Base-by-base conservation (phyloP, 2,329 filamentous ascomycete species). In the Penicillium italicum region DNA sequence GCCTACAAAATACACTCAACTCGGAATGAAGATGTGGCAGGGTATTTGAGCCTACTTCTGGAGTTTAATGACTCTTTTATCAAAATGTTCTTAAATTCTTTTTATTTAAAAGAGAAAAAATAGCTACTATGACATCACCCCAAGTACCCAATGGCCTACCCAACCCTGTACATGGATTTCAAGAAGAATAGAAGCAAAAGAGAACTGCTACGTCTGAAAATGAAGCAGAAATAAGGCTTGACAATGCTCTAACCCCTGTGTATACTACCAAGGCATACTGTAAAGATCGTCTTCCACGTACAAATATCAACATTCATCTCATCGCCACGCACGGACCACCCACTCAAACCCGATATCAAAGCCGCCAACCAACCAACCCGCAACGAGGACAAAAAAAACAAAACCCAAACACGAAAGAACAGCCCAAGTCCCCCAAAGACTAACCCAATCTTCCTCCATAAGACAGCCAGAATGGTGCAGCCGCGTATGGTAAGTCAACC, bases 401-500 rank as follows among this genome's bases (percentile, higher is more conserved):
- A 20, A 40, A 5, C 40, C n/a, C 20, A 43, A 5, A 11, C 30
- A 20, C 14, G 28, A 44, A 43, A 50, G 18, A 31, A 50, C 48
- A 24, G 14, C n/a, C 10, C 24, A 50, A 18, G 10, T 12, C 44
- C 47, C 31, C 31, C 34, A 36, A 48, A 48, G 41, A 12, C 20
- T 11, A 26, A 9, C 18, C 18, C 26, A 33, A 36, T 26, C 16
- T 4, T 10, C 18, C 36, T 36, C 28, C 11, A 14, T 6, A 8
- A 24, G 18, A 44, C 33, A 54, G 34, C 20, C 62, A 72, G 69
- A 60, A 78, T 82, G 73, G 74, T 85, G 72, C 80, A 84, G 69
- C 78, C 80, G 62, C 83, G 83, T 58, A 86, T 86, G 84, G 83
- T 85, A 73, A 65, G 75, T 26, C 5, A 31, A 31, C 8, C 46